Base-by-base conservation (phyloP, 257 asterid species). In the Scutellaria barbata region DNA sequence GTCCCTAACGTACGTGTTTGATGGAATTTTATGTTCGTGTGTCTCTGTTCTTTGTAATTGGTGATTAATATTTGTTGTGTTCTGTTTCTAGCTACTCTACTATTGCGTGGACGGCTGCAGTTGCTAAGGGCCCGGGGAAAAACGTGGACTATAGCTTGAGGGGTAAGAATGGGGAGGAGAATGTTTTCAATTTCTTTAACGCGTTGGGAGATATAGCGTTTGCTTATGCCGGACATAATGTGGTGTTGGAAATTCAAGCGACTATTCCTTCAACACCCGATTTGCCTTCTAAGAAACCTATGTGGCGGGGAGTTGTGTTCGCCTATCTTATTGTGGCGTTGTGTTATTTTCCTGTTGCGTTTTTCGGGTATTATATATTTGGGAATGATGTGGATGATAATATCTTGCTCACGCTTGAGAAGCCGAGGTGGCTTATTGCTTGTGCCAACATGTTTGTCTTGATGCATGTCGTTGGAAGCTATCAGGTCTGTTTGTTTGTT, bases 181-280 rank as follows among this genome's bases (percentile, higher is more conserved):
- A 71, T 14, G 56, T 40, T 4, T 83, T 83, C 56, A 77, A 83
- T 77, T 80, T 83, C 77, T 77, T 80, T 33, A 80, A 71, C 10
- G 85, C 87, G 1, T 33, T 83, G 65, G 87, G 87, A 12, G 85
- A 83, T 39, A 66, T 83, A 4, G 85, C 87, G 0, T 83, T 83
- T 6, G 85, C 87, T 0, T 83, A 77, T 53, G 85, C 85, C 0
- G 87, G 85, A 0, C 87, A 83, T 66, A 85, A 85, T 33, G 90
- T 85, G n/a, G 90, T 82, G 76, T 58, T 85, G 63, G 90, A 85
- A 16, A 85, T 85, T 35, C 90, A 85, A 62, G 90, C 90, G 3
- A 85, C 85, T 1, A 81, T 85, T 33, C 90, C 90, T 52, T 85
- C 90, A 13, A 85, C 87, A 4, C 87, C 85, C 0, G 85, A 77